Evolutionary conservation across 495 filamentous ascomycete genomes (phyloP), one percentile per base, ranked within the genome.

Genomic region (Xylaria castorea): DNA sequence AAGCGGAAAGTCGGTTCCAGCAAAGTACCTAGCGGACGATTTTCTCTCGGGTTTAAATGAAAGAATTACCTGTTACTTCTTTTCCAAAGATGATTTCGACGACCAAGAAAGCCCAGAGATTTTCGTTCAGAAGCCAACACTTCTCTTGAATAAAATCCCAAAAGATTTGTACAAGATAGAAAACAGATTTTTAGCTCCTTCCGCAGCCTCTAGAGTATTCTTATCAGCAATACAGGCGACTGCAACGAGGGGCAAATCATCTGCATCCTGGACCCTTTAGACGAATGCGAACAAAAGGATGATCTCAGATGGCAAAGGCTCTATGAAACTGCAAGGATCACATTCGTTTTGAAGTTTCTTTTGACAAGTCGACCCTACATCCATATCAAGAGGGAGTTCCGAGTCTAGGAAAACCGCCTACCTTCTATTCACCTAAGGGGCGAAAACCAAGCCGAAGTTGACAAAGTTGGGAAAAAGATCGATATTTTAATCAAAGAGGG

Each of bases 1-100:
- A 11, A 88, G 85, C 72, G 87, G 87, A 8, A 89, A 89, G 73
- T 88, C 87, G 1, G 87, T 87, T 9, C 66, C 87, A 25, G 75
- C 84, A 5, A 85, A 78, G 55, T 79, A 81, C 40, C 71, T 89
- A 1, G 71, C 85, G 1, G 83, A 89, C 51, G 40, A 80, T 11
- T 64, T 79, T 1, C 68, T 82, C 3, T 63, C 69, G 0, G 30
- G 63, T 42, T 30, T 57, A 5, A 69, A 70, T 42, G 77, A 75
- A 0, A 68, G 32, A 20, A 57, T 34, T 16, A 77, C 68, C 2
- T 87, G 85, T 64, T 88, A 86, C 74, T 90, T 89, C 78, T 89
- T 89, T 71, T 89, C 90, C 79, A 89, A 89, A 62, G 86, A 88
- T 44, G 66, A 68, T 32, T 68, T 57, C 16, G 73, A 76, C 7